Conservation (phyloP, 495 filamentous ascomycete species). For the Acidiella bohemica region DNA sequence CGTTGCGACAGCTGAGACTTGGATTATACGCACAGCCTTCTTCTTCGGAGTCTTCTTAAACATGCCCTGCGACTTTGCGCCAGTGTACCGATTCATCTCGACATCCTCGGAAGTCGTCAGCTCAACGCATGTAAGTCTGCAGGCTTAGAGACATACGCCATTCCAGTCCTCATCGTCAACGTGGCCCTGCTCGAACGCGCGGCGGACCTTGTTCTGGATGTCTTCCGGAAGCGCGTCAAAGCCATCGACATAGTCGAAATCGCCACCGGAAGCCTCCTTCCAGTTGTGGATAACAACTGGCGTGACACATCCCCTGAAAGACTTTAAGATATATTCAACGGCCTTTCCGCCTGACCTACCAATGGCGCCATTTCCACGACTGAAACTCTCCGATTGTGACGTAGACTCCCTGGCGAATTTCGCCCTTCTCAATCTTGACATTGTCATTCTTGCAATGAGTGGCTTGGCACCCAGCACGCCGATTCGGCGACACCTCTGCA, state of each 20-base stretch:
- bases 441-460: slow-evolving; percentile 48
- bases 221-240: slow-evolving; percentile 56
- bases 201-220: slow-evolving; percentile 45
- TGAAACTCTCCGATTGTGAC: slow-evolving; percentile 39
- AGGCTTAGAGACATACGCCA: too few relatives aligned
- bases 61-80: slow-evolving; percentile 9
- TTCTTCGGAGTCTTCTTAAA: slow-evolving; percentile 26
- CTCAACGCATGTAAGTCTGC: too few relatives aligned
- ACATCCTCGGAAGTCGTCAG: too few relatives aligned
- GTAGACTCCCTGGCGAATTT: slow-evolving; percentile 57
- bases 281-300: slow-evolving; percentile 47
- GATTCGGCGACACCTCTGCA: slow-evolving; percentile 45
- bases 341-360: slow-evolving; percentile 38
- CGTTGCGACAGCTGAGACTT: too few relatives aligned
- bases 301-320: slow-evolving; percentile 64
- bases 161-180: slow-evolving; percentile 67
- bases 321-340: background rate
- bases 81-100: slow-evolving; percentile 42
- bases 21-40: too few relatives aligned
- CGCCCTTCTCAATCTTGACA: slow-evolving; percentile 62
- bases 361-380: slow-evolving; percentile 61
- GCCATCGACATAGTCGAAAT: slow-evolving; percentile 69
- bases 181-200: slow-evolving; percentile 53
- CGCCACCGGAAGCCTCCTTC: slow-evolving; percentile 43
- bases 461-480: slow-evolving; percentile 55